Evolutionary conservation across 2,329 filamentous ascomycete genomes (phyloP).

Genomic region (Fusarium oxysporum): DNA sequence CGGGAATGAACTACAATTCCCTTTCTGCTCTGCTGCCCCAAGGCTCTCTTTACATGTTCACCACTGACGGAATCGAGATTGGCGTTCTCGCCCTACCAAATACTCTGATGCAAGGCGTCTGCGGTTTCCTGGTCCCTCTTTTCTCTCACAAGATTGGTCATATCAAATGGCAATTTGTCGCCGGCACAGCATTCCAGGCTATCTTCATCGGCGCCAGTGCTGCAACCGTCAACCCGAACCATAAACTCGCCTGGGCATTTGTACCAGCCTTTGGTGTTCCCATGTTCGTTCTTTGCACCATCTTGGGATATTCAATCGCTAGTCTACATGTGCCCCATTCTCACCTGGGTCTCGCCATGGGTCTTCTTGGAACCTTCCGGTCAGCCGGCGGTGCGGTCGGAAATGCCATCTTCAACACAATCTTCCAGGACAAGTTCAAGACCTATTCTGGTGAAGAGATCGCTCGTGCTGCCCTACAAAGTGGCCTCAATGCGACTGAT

Average conservation of each 20-base stretch:
- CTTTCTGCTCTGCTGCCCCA: slow-evolving; percentile 19
- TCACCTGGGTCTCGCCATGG: slow-evolving; percentile 24
- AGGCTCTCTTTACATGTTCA: slow-evolving; percentile 30
- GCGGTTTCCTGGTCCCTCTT: not conserved
- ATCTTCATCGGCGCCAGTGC: slow-evolving; percentile 23
- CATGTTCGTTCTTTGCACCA: slow-evolving; percentile 23
- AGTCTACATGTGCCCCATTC: slow-evolving; percentile 30
- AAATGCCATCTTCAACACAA: slow-evolving; percentile 23
- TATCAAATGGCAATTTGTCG: slow-evolving; percentile 20
- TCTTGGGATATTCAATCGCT: slow-evolving; percentile 18
- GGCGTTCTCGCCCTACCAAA: slow-evolving; percentile 10
- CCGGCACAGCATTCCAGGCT: slow-evolving; percentile 7
- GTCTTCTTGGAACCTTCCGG: slow-evolving; percentile 19
- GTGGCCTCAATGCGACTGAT: not conserved
- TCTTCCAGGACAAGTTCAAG: slow-evolving; percentile 22
- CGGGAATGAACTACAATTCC: slow-evolving; percentile 28
- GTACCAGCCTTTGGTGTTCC: slow-evolving; percentile 25
- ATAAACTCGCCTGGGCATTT: slow-evolving; percentile 26
- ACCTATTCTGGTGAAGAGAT: slow-evolving; percentile 12
- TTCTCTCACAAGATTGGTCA: slow-evolving; percentile 7
- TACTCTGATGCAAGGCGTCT: not conserved
- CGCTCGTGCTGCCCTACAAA: not conserved
- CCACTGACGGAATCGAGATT: slow-evolving; percentile 17
- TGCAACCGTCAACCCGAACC: slow-evolving; percentile 27
- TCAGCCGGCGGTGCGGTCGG: slow-evolving; percentile 17